phyloP scores from a whole-genome alignment of 371 early-diverging fungal genomes.

The Mycotypha africana region DNA sequence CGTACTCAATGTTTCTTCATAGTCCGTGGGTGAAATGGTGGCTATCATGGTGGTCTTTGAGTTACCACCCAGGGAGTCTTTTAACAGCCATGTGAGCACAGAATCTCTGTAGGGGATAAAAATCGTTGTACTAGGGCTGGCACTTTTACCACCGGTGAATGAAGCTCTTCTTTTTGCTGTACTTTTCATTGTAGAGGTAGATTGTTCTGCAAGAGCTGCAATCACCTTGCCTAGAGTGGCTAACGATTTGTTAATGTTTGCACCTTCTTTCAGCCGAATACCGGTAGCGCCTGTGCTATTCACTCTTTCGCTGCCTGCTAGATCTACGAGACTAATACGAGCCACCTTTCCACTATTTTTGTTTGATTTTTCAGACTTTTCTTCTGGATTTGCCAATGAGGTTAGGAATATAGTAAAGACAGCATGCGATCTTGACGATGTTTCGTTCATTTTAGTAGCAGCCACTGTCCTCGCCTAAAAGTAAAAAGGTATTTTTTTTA shows the following conservation, averaged over 20 bases:
- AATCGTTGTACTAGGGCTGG: background rate
- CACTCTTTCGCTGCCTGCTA: constrained; percentile 95
- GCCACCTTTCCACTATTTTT: constrained; percentile 66
- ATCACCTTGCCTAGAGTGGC: constrained; percentile 97
- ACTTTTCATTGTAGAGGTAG: constrained; percentile 9
- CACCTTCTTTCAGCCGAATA: constrained; percentile 92
- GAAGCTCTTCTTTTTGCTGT: too few species aligned
- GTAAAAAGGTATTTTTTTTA: background rate
- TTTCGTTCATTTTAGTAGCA: constrained; percentile 95
- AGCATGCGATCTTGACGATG: constrained; percentile 90
- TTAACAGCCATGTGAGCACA: constrained; percentile 90
- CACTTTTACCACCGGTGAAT: too few species aligned
- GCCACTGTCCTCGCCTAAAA: constrained; percentile 75
- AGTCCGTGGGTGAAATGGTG: constrained; percentile 71
- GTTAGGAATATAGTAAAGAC: constrained; percentile 85
- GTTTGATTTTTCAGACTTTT: constrained; percentile 20
- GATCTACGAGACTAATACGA: constrained; percentile 73
- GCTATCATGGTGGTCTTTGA: constrained; percentile 90
- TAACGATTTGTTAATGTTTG: constrained; percentile 95
- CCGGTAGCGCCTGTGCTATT: constrained; percentile 94
- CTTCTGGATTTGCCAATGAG: constrained; percentile 24
- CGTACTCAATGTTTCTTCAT: constrained; percentile 87
- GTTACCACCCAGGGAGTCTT: constrained; percentile 88
- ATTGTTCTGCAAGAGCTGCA: constrained; percentile 79
- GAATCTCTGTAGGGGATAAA: constrained; percentile 78